These are phyloP conservation scores for Kappamyces sp. DNA, from an alignment of 192 early-diverging fungal genomes.

Conservation along the genomic window DNA sequence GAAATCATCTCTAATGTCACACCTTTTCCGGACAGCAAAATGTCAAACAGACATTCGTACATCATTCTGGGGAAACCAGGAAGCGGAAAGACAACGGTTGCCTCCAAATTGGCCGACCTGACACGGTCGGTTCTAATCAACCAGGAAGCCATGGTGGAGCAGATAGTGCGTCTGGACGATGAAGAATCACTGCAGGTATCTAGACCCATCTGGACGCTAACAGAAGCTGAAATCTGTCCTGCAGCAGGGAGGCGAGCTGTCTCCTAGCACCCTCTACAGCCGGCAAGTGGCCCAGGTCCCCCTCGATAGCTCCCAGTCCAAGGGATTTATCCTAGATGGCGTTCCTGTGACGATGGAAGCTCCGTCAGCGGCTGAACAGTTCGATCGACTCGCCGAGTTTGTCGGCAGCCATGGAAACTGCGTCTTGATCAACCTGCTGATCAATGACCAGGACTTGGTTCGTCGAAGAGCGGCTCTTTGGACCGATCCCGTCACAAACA, in stretches of 20 bases:
- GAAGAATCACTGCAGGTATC: neutral
- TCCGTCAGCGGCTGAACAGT: too few relatives aligned
- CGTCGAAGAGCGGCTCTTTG: slow-evolving; percentile 27
- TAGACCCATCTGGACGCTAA: neutral
- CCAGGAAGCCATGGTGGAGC: slow-evolving; percentile 24
- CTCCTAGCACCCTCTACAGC: neutral
- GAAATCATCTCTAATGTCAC: neutral
- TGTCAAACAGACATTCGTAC: slow-evolving; percentile 13
- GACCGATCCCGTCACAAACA: slow-evolving; percentile 37
- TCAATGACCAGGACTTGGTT: slow-evolving; percentile 30
- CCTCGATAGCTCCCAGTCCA: slow-evolving; percentile 10
- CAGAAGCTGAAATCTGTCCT: slow-evolving; percentile 17
- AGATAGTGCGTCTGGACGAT: slow-evolving; percentile 12
- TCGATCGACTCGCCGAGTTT: slow-evolving; percentile 33
- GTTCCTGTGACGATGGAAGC: too few relatives aligned
- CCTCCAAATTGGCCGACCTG: slow-evolving; percentile 23
- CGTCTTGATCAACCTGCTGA: slow-evolving; percentile 32
- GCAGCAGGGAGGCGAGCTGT: slow-evolving; percentile 18
- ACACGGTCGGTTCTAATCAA: slow-evolving; percentile 20
- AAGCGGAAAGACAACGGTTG: slow-evolving; percentile 32
- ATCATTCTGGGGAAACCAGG: slow-evolving; percentile 43
- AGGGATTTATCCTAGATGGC: slow-evolving; percentile 13
- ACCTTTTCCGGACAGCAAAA: neutral
- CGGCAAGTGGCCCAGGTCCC: neutral
- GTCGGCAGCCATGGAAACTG: slow-evolving; percentile 15